Percentiles rank a stretch among this genome's conserved stretches.
phyloP scores from a whole-genome alignment of 192 early-diverging fungal species.

The Cladochytrium replicatum region DNA sequence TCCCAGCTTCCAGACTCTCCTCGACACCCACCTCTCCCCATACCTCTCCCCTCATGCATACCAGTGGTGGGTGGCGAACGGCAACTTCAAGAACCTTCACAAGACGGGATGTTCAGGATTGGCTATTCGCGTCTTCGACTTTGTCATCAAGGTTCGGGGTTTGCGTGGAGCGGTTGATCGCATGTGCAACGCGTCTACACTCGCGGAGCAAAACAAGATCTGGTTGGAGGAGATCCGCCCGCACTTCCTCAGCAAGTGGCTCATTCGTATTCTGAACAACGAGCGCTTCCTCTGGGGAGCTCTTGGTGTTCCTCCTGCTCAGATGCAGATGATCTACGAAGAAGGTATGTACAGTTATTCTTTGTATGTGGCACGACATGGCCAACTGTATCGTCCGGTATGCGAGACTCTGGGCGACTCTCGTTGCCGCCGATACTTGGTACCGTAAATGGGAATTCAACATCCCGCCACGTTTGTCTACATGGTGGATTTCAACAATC shows the following conservation, averaged over 20 bases:
- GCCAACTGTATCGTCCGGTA: too few relatives aligned
- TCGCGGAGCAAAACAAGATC: slow-evolving; percentile 50
- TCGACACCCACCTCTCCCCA: slow-evolving; percentile 62
- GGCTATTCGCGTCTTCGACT: slow-evolving; percentile 58
- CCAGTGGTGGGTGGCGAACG: slow-evolving; percentile 70
- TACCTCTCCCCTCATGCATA: slow-evolving; percentile 58
- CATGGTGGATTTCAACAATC: too few relatives aligned
- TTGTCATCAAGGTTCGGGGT: slow-evolving; percentile 47
- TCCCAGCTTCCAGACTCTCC: slow-evolving; percentile 45
- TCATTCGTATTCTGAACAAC: slow-evolving; percentile 61
- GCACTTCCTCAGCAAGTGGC: slow-evolving; percentile 48
- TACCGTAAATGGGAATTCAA: slow-evolving; percentile 22
- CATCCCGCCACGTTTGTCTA: too few relatives aligned
- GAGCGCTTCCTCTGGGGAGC: slow-evolving; percentile 76
- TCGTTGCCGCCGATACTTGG: too few relatives aligned
- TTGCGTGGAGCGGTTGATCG: slow-evolving; percentile 40
- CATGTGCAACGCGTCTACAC: slow-evolving; percentile 39
- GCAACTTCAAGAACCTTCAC: slow-evolving; percentile 54
- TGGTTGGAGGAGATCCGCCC: slow-evolving; percentile 61
- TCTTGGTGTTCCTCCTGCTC: slow-evolving; percentile 73
- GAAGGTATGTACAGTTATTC: slow-evolving; percentile 37
- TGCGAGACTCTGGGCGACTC: slow-evolving; percentile 6
- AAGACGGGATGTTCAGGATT: slow-evolving; percentile 78
- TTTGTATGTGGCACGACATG: too few relatives aligned
- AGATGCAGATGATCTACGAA: slow-evolving; percentile 74